Evolutionary conservation across 352 stramenopile species (phyloP).

Genomic region (Phytophthora ohioensis): DNA sequence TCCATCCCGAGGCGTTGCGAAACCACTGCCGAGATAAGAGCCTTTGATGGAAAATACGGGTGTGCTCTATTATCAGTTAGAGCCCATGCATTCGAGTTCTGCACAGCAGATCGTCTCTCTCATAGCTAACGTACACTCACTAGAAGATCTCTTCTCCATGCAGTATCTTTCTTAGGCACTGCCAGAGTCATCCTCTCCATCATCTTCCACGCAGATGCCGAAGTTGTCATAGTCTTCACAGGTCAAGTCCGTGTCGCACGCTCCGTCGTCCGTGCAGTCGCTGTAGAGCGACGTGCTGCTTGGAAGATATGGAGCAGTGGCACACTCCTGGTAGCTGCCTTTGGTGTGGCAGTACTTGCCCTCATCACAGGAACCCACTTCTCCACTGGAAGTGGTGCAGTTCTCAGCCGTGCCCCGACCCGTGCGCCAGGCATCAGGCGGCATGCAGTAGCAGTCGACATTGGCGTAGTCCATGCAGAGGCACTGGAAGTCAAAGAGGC

Average conservation of each 20-base stretch:
- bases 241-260: slow-evolving; percentile 44
- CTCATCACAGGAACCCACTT: slow-evolving; percentile 44
- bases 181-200: slow-evolving; percentile 8
- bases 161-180: slow-evolving; percentile 9
- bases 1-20: not conserved
- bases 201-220: slow-evolving; percentile 45
- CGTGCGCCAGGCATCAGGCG: slow-evolving; percentile 56
- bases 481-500: slow-evolving; percentile 59
- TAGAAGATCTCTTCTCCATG: slow-evolving; percentile 3
- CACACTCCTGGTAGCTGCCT: slow-evolving; percentile 57
- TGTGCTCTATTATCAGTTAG: slow-evolving; percentile 7
- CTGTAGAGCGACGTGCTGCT: slow-evolving; percentile 50
- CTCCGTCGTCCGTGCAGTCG: slow-evolving; percentile 46
- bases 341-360: slow-evolving; percentile 71
- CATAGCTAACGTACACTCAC: slow-evolving; percentile 20
- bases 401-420: slow-evolving; percentile 35
- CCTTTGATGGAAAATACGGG: not conserved
- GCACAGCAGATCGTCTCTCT: not conserved
- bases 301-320: slow-evolving; percentile 50
- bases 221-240: slow-evolving; percentile 56
- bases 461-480: slow-evolving; percentile 53
- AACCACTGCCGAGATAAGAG: slow-evolving; percentile 13
- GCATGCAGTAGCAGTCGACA: slow-evolving; percentile 57
- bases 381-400: slow-evolving; percentile 50
- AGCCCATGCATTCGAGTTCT: slow-evolving; percentile 11